Evolutionary conservation across 192 early-diverging fungal species (phyloP), one percentile per base, ranked within the genome.

Genomic region (Coemansia asiatica): DNA sequence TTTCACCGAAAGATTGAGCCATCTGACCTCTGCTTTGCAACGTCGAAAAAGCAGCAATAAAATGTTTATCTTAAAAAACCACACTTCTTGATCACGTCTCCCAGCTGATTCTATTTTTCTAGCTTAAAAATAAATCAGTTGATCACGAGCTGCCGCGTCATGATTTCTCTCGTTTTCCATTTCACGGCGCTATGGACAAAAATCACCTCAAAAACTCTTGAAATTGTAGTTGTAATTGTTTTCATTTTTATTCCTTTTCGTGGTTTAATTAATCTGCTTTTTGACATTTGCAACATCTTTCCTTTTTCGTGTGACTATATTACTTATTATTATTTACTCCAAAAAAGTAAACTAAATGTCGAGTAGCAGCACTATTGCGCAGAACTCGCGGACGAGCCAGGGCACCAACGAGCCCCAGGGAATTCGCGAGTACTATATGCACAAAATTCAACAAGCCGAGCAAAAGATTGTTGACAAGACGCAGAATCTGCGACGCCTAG

Each of bases 401-500:
- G 27, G 22, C 31, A 51, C 47, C 13, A 48, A 49, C 38, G 58
- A 61, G 47, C 19, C 62, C 21, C 74, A 70, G 67, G 78, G 78
- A 1, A 66, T 93, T 56, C 87, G 88, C 66, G 82, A 86, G 40
- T 93, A 91, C 65, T 90, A 91, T 62, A 75, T 88, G 70, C 77
- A 88, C 70, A 90, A 90, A 74, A 91, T 91, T 68, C 89, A 98
- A 79, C 89, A 93, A 65, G 86, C 92, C 7, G 96, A 98, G 70
- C 87, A 90, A 47, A 85, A 89, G 61, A 95, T 91, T 82, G 88
- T 91, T 60, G 85, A 90, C 67, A 95, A 92, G 83, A 91, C 94
- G 10, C 95, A 96, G 78, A 96, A 99, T 83, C 85, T 99, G 68
- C 87, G 95, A 53, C 95, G 97, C 77, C 87, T 99, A 27, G 97